These are phyloP conservation scores for Themeda triandra DNA, from an alignment of 176 grass and related monocot genomes.

Conservation along the genomic window DNA sequence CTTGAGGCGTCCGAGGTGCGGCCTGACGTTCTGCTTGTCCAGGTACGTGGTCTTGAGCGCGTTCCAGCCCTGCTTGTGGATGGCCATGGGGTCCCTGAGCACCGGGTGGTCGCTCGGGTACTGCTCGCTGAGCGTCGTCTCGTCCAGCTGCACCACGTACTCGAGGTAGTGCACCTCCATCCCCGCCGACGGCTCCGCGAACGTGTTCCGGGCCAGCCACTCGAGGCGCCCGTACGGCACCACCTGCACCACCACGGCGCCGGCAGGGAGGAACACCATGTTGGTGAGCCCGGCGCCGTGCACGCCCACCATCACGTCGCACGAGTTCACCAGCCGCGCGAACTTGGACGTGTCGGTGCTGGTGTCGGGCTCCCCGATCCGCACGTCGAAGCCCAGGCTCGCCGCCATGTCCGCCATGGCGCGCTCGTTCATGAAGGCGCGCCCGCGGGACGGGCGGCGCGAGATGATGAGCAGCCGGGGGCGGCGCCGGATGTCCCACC, in stretches of 20 bases:
- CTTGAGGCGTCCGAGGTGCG: conserved; percentile 81
- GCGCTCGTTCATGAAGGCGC: conserved; percentile 65
- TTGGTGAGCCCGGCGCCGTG: conserved; percentile 92
- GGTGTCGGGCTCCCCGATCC: conserved; percentile 58
- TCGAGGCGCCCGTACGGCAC: conserved; percentile 73
- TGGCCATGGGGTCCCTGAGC: conserved; percentile 59
- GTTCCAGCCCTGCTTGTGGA: conserved; percentile 84
- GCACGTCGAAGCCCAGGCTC: conserved; percentile 71
- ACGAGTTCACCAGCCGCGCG: conserved; percentile 81
- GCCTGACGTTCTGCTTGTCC: conserved; percentile 85
- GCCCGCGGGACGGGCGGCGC: conserved; percentile 30
- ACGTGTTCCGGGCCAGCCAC: conserved; percentile 81
- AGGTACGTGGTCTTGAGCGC: conserved; percentile 77
- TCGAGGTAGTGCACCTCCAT: conserved; percentile 88
- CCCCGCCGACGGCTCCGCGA: conserved; percentile 61
- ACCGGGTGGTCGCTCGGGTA: conserved; percentile 72
- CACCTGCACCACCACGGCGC: conserved; percentile 83
- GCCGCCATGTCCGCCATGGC: conserved; percentile 61
- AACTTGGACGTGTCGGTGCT: conserved; percentile 76
- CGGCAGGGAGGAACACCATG: conserved; percentile 88
- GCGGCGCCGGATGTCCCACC: conserved; percentile 55
- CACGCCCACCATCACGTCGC: conserved; percentile 90
- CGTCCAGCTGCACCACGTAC: conserved; percentile 77
- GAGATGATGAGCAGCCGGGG: conserved; percentile 60
- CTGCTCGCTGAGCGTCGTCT: conserved; percentile 82